phyloP scores from a whole-genome alignment of 2,329 filamentous ascomycete genomes.

The Onygenales sp. region DNA sequence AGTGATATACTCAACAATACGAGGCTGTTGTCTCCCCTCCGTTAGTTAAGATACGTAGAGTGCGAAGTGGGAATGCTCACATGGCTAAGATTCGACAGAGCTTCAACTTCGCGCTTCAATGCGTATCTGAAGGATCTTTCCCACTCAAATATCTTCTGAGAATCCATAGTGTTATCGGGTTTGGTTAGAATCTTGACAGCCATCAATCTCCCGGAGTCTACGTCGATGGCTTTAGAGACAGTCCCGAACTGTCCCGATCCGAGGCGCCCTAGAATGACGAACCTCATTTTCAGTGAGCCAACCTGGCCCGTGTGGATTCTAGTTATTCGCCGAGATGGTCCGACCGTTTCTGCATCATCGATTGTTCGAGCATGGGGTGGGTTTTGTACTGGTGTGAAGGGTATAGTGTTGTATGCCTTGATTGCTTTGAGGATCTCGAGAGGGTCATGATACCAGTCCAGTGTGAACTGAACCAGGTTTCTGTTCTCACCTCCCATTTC shows the following conservation, averaged over 20 bases:
- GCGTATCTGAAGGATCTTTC: too few relatives aligned
- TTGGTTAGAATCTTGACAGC: slow-evolving; percentile 6
- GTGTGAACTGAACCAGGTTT: slow-evolving; percentile 7
- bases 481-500: slow-evolving; percentile 10
- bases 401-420: neutral
- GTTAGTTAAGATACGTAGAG: neutral
- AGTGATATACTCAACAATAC: slow-evolving; percentile 11
- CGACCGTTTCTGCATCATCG: neutral
- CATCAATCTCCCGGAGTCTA: slow-evolving; percentile 4
- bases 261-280: slow-evolving; percentile 1
- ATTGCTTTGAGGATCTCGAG: slow-evolving; percentile 1
- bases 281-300: slow-evolving; percentile 8
- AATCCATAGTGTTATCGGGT: slow-evolving; percentile 1
- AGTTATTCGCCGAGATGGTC: neutral
- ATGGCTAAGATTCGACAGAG: neutral
- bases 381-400: neutral
- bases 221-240: slow-evolving; percentile 5
- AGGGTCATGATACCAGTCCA: slow-evolving; percentile 5
- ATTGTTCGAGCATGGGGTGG: neutral
- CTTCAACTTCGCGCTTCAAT: neutral
- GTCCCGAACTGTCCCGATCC: slow-evolving; percentile 13
- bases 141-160: neutral
- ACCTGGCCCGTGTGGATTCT: neutral
- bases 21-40: slow-evolving; percentile 2
- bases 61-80: neutral